phyloP scores from a whole-genome alignment of 106 monocot species.

The Apostasia shenzhenica region DNA sequence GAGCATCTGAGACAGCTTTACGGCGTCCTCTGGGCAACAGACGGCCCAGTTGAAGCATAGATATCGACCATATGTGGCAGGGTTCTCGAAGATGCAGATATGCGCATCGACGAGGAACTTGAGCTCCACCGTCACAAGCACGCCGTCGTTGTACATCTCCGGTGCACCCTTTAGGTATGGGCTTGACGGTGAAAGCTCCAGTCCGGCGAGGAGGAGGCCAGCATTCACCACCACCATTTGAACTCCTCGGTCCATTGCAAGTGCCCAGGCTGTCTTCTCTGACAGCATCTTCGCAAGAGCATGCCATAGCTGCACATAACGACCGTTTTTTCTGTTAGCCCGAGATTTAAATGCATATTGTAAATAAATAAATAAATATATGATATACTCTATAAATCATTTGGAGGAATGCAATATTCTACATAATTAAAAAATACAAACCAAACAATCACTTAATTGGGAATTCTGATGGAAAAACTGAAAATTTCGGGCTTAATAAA shows the following conservation, averaged over 20 bases:
- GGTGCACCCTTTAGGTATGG: conserved; percentile 73
- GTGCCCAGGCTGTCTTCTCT: conserved; percentile 89
- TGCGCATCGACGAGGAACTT: conserved; percentile 67
- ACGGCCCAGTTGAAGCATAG: conserved; percentile 72
- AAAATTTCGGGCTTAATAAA: too few species aligned
- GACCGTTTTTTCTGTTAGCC: not conserved
- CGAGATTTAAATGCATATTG: not conserved
- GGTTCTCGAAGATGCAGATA: conserved; percentile 48
- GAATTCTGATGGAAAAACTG: too few species aligned
- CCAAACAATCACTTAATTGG: too few species aligned
- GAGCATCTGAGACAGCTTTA: conserved; percentile 51
- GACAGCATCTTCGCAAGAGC: conserved; percentile 75
- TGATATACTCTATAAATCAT: too few species aligned
- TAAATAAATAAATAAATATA: too few species aligned
- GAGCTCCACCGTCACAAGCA: conserved; percentile 64
- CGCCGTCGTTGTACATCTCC: conserved; percentile 83
- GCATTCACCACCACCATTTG: conserved; percentile 79
- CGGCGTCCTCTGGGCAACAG: conserved; percentile 55
- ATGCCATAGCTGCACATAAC: conserved; percentile 68
- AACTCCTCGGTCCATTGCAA: conserved; percentile 85
- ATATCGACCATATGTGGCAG: conserved; percentile 70
- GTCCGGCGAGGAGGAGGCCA: conserved; percentile 42
- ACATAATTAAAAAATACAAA: too few species aligned
- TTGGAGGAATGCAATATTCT: too few species aligned
- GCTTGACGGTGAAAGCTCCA: conserved; percentile 22